Evolutionary conservation across 2,329 filamentous ascomycete genomes (phyloP), one percentile per base, ranked within the genome.

Genomic region (Paecilomyces fulvus): DNA sequence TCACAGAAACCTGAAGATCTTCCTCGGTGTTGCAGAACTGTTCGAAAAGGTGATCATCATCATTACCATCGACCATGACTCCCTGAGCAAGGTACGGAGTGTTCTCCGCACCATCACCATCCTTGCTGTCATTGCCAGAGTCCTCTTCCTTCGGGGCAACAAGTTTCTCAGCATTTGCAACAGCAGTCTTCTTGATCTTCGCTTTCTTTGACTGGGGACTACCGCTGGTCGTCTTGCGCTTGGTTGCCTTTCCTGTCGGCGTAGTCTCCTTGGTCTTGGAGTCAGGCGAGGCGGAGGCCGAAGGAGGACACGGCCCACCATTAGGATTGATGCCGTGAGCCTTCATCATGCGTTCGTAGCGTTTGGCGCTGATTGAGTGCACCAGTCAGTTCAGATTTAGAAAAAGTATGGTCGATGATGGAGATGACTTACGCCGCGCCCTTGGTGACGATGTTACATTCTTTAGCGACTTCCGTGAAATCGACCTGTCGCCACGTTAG

Each of bases 301-400:
- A 37, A 7, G 5, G 52, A n/a, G n/a, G 14, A 31, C 37, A 17
- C 23, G 28, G 17, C 37, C 43, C 51, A 21, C 62, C 62, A 51
- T 57, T 60, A 25, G 66, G 63, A 49, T 60, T 60, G 56, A 85
- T 80, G 25, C 77, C 78, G 60, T 85, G 75, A 8, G 79, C 72
- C 67, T 85, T 85, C 72, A 86, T 76, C 66, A 89, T 78, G 30
- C 85, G 81, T 69, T 86, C 83, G 64, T 86, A 88, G 62, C 85
- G 77, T 71, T 88, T 88, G 60, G 84, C 81, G 1, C 86, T 88
- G 64, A 58, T 12, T 11, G 14, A 7, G 46, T 21, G 5, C 6
- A 30, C 56, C 37, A 20, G 52, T 51, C 25, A 23, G 28, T 25
- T 28, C 25, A 28, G 5, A 28, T 28, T 2, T 43, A 3, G 14